These are phyloP conservation scores for Ambrosiella cleistominuta DNA, from an alignment of 2,329 filamentous ascomycete species.

Conservation along the genomic window DNA sequence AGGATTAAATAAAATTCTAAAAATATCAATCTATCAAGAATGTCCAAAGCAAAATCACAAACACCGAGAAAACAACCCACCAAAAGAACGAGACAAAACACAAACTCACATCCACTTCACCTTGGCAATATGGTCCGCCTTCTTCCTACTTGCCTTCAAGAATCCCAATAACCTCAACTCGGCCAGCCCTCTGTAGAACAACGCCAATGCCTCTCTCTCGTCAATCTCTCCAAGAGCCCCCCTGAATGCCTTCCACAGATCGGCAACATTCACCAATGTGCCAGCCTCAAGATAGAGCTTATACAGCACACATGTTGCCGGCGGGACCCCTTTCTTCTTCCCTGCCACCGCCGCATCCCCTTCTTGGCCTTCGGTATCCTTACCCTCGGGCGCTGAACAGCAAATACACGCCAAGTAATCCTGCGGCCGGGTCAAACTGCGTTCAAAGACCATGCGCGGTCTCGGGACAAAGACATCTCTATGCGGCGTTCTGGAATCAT, in stretches of 20 bases:
- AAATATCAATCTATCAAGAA: neutral
- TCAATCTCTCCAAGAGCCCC: conserved; percentile 35
- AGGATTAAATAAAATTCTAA: neutral
- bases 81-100: neutral
- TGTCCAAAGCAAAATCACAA: neutral
- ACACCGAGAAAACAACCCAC: neutral
- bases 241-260: conserved; percentile 63
- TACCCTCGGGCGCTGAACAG: conserved; percentile 26
- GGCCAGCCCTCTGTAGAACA: conserved; percentile 73
- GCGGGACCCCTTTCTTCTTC: conserved; percentile 30
- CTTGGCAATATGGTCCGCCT: conserved; percentile 82
- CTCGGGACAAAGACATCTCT: conserved; percentile 59
- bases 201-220: conserved; percentile 44
- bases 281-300: conserved; percentile 66
- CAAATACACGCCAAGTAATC: conserved; percentile 63
- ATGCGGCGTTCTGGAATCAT: conserved; percentile 52
- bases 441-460: conserved; percentile 52
- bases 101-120: conserved; percentile 51
- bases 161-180: conserved; percentile 76
- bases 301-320: conserved; percentile 57
- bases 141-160: conserved; percentile 77
- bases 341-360: neutral
- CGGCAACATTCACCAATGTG: conserved; percentile 57
- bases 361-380: neutral
- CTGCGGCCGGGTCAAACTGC: conserved; percentile 53